Evolutionary conservation across 2,329 filamentous ascomycete genomes (phyloP).

Genomic region (Talaromyces marneffei): DNA sequence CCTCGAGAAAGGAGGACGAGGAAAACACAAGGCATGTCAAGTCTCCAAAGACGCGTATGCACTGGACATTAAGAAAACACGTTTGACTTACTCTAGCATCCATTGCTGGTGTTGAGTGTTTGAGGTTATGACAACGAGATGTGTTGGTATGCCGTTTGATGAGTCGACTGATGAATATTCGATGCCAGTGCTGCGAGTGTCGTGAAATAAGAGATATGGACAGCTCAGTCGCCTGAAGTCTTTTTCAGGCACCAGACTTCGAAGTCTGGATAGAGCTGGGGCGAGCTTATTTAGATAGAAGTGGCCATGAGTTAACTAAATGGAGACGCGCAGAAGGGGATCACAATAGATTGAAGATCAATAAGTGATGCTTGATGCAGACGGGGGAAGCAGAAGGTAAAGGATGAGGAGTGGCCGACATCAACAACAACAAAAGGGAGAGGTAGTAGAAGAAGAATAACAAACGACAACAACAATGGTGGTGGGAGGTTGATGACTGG

Average conservation of each 20-base stretch:
- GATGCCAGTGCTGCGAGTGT: background rate
- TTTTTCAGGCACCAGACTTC: slow-evolving; percentile 4
- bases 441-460: background rate
- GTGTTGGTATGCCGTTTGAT: background rate
- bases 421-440: slow-evolving; percentile 9
- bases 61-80: slow-evolving; percentile 10
- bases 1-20: background rate
- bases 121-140: background rate
- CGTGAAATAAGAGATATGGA: background rate
- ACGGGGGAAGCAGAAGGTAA: slow-evolving; percentile 8
- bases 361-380: background rate
- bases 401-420: slow-evolving; percentile 15
- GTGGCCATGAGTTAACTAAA: slow-evolving; percentile 7
- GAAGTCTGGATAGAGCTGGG: background rate
- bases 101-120: slow-evolving; percentile 30
- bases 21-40: background rate
- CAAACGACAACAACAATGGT: background rate
- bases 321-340: slow-evolving; percentile 11
- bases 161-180: slow-evolving; percentile 11
- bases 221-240: background rate
- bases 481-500: slow-evolving; percentile 15
- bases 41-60: slow-evolving; percentile 13
- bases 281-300: slow-evolving; percentile 1
- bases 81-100: slow-evolving; percentile 43
- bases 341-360: slow-evolving; percentile 17